Base-by-base conservation (phyloP, 2,329 filamentous ascomycete genomes). In the Epichloe scottii region DNA sequence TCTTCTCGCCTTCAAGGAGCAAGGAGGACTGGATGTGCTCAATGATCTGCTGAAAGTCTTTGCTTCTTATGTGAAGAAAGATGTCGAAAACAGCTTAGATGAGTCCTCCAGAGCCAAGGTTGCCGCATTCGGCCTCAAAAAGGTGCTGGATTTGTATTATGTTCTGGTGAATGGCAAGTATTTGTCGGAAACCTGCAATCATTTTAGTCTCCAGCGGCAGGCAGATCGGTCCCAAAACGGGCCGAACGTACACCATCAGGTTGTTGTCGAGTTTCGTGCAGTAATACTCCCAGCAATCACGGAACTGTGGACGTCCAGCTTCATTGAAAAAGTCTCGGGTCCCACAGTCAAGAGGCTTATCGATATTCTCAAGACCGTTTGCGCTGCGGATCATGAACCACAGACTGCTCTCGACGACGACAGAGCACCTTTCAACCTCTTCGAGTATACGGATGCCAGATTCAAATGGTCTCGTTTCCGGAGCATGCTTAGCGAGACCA, bases 261-360 rank as follows among this genome's bases (percentile, higher is more conserved):
- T 97, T 51, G 72, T 96, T 14, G 82, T 97, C 5, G 91, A 97
- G 64, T 69, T 97, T 41, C 84, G 93, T 41, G 81, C 86, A 68
- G 80, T 83, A 26, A 80, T 96, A 26, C 70, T 96, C 14, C 87
- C 89, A 0, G 79, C 85, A 44, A 77, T 93, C 40, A 78, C 79
- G 51, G 77, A 83, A 45, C 77, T 97, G 30, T 98, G 93, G 94
- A 82, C 88, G 57, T 94, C 89, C 1, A 74, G 81, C 26, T 79
- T 95, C 46, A 80, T 93, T 17, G 89, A 95, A 58, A 90, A 88
- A 59, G 80, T 89, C 1, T 82, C 86, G 3, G 84, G 82, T 23
- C 77, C 82, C 21, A 85, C 90, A 41, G 80, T 93, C 17, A 86
- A 87, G 58, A 84, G 82, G 50, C 73, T 95, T 14, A 81, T 97